These are phyloP conservation scores for Aspergillus intermedius DNA, from an alignment of 2,329 filamentous ascomycete genomes.

Conservation along the genomic window DNA sequence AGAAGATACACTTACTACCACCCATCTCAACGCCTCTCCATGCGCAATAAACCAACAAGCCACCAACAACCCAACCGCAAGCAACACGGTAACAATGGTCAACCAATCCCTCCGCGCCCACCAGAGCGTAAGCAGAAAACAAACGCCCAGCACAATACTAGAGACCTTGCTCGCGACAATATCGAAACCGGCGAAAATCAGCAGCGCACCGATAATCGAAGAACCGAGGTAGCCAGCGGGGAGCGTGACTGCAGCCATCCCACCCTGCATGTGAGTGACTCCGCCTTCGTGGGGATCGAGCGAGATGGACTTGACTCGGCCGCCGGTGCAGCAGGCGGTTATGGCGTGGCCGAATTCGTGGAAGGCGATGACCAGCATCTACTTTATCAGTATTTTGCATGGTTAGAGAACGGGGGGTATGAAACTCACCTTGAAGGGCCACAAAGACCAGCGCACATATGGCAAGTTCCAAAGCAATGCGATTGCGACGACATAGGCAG, in stretches of 20 bases:
- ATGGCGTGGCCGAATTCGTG: slow-evolving; percentile 74
- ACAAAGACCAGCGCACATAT: slow-evolving; percentile 66
- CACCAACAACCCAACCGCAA: slow-evolving; percentile 64
- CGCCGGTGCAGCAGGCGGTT: slow-evolving; percentile 64
- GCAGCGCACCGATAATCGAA: slow-evolving; percentile 66
- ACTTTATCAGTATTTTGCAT: slow-evolving; percentile 1
- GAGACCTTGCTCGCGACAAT: slow-evolving; percentile 76
- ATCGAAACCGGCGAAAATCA: slow-evolving; percentile 75
- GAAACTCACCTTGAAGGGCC: slow-evolving; percentile 66
- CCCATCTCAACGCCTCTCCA: slow-evolving; percentile 65
- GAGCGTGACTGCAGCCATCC: slow-evolving; percentile 62
- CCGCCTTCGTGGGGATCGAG: slow-evolving; percentile 71
- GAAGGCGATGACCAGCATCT: slow-evolving; percentile 80
- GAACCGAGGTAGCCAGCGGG: slow-evolving; percentile 74
- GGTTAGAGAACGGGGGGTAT: neutral
- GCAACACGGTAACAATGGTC: slow-evolving; percentile 62
- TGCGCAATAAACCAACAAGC: slow-evolving; percentile 76
- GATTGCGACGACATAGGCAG: slow-evolving; percentile 64
- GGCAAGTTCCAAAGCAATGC: slow-evolving; percentile 74
- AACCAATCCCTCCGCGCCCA: slow-evolving; percentile 75
- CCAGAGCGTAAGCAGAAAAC: slow-evolving; percentile 73
- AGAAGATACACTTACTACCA: slow-evolving; percentile 42
- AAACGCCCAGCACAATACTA: slow-evolving; percentile 64
- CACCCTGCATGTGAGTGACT: slow-evolving; percentile 70
- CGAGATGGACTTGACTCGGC: slow-evolving; percentile 65